A percentile compares a stretch with the other conserved stretches of the same genome.
Conservation (phyloP, 2,329 filamentous ascomycete species). For the Pseudogymnoascus sp. region DNA sequence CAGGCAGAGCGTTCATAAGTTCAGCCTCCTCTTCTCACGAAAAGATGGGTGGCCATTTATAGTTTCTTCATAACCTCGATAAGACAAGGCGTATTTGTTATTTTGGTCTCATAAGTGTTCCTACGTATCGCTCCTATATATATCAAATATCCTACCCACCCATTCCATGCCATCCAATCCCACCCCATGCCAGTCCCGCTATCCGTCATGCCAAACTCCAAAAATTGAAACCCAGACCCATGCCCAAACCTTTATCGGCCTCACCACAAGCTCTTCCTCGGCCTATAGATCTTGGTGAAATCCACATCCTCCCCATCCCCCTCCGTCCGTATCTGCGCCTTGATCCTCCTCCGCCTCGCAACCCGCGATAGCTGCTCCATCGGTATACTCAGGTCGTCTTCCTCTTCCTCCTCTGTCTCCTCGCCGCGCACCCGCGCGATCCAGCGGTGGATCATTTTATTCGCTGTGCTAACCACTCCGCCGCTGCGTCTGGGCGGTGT, state of each 20-base stretch:
- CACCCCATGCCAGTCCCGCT: background rate
- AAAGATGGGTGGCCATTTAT: background rate
- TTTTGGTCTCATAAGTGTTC: background rate
- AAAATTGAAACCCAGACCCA: background rate
- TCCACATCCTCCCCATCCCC: constrained; percentile 8
- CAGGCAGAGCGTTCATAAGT: background rate
- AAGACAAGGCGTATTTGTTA: background rate
- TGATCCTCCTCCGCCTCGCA: background rate
- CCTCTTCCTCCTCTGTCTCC: background rate
- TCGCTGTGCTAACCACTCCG: background rate
- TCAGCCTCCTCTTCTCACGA: background rate
- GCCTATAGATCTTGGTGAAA: constrained; percentile 4
- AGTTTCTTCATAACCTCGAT: background rate
- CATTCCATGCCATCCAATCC: background rate
- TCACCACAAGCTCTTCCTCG: constrained; percentile 1
- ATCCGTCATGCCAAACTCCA: background rate
- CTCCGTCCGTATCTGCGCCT: background rate
- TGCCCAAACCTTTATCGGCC: background rate
- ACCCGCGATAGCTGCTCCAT: background rate
- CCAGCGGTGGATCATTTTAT: background rate
- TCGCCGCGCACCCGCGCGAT: background rate
- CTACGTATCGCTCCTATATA: background rate
- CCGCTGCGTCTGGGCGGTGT: background rate
- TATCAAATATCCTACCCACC: background rate
- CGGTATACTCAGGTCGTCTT: background rate